These are phyloP conservation scores for Meyerozyma elateridarum DNA, from an alignment of 1,139 yeast genomes.

Conservation along the genomic window DNA sequence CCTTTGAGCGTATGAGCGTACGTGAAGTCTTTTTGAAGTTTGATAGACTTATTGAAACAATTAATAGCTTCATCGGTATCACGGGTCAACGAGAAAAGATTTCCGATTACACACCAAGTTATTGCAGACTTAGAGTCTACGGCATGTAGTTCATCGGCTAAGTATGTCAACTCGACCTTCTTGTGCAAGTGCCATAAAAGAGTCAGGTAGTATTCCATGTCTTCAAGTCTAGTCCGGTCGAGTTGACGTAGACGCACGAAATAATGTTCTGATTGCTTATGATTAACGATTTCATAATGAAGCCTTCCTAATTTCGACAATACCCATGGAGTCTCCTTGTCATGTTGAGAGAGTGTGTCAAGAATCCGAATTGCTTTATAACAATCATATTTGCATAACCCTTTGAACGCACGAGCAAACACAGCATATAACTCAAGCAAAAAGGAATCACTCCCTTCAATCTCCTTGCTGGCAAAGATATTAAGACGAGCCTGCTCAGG, in stretches of 20 bases:
- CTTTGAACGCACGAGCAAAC: constrained; percentile 63
- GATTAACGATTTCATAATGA: constrained; percentile 85
- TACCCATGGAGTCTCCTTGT: constrained; percentile 81
- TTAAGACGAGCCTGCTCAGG: constrained; percentile 1
- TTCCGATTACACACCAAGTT: constrained; percentile 92
- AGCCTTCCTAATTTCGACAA: constrained; percentile 72
- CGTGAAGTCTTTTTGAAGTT: constrained; percentile 65
- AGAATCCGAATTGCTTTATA: constrained; percentile 72
- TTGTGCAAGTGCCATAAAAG: constrained; percentile 89
- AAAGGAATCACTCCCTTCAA: constrained; percentile 41
- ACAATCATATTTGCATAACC: constrained; percentile 69
- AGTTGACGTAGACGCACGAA: constrained; percentile 58
- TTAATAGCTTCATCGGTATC: constrained; percentile 90
- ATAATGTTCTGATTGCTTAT: constrained; percentile 65
- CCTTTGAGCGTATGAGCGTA: constrained; percentile 94
- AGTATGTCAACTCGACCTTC: constrained; percentile 71
- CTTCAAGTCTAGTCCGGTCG: constrained; percentile 79
- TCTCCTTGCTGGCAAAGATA: constrained; percentile 22
- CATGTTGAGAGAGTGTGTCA: constrained; percentile 57
- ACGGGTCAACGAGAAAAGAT: constrained; percentile 73
- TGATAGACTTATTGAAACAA: constrained; percentile 78
- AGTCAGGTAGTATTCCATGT: constrained; percentile 90
- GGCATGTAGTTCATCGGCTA: constrained; percentile 78
- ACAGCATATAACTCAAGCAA: constrained; percentile 50
- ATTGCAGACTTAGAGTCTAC: constrained; percentile 64